These are phyloP conservation scores for Ogataea paraovalis DNA, from an alignment of 805 yeast species.

Conservation along the genomic window DNA sequence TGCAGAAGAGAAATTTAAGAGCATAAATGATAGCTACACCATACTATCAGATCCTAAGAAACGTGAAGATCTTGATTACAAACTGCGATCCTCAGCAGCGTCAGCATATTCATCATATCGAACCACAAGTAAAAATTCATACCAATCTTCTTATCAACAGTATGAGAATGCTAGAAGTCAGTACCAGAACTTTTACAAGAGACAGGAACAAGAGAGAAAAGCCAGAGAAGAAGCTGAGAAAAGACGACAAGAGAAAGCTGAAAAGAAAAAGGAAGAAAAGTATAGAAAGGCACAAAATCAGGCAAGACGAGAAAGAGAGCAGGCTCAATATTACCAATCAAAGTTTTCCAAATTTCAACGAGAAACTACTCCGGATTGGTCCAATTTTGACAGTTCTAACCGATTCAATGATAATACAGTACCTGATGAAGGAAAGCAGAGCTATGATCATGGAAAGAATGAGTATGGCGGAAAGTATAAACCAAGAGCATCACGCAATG, in stretches of 20 bases:
- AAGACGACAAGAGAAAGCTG: slow-evolving; percentile 7
- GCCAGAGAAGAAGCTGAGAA: slow-evolving; percentile 8
- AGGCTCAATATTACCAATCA: too few species aligned
- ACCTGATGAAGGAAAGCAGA: too few species aligned
- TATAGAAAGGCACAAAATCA: slow-evolving; percentile 2
- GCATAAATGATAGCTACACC: slow-evolving; percentile 85
- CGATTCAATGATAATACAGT: background rate
- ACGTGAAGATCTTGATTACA: slow-evolving; percentile 56
- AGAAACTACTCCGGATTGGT: background rate
- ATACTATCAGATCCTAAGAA: slow-evolving; percentile 60
- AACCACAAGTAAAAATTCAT: background rate
- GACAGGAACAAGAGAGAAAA: slow-evolving; percentile 13
- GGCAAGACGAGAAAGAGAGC: background rate
- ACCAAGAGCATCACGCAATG: too few species aligned
- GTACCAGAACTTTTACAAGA: slow-evolving; percentile 17
- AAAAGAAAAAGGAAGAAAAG: slow-evolving; percentile 4
- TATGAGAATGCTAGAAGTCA: slow-evolving; percentile 22
- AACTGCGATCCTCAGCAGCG: slow-evolving; percentile 1
- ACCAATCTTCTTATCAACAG: slow-evolving; percentile 6
- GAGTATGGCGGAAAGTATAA: background rate
- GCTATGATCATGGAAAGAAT: too few species aligned
- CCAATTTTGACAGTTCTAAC: background rate
- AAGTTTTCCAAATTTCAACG: too few species aligned
- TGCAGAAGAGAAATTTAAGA: slow-evolving; percentile 81
- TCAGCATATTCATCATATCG: background rate